Evolutionary conservation across 1,284 basidiomycete species (phyloP).

Genomic region (Pseudozyma sp.): DNA sequence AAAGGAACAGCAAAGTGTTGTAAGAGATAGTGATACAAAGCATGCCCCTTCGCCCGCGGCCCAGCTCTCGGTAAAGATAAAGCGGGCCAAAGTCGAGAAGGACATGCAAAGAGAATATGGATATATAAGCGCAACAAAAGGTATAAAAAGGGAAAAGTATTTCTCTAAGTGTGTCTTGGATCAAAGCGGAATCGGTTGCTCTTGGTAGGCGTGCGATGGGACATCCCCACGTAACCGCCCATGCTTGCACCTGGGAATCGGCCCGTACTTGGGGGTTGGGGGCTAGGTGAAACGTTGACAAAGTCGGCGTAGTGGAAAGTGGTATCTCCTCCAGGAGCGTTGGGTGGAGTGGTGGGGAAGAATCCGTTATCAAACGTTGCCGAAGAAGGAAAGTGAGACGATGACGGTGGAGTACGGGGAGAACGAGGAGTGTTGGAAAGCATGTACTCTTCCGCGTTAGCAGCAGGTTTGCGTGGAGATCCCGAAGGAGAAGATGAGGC

Average conservation of each 20-base stretch:
- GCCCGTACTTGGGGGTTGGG: conserved; percentile 38
- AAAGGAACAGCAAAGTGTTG: no score
- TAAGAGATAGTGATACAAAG: no score
- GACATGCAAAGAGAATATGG: neutral
- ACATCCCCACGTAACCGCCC: neutral
- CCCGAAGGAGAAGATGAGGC: neutral
- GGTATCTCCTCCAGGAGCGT: conserved; percentile 43
- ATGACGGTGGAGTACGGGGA: conserved; percentile 15
- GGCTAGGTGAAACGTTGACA: conserved; percentile 51
- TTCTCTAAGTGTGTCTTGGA: neutral
- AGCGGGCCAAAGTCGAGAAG: no score
- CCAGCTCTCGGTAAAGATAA: no score
- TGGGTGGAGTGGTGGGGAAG: conserved; percentile 18
- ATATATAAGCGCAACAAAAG: neutral
- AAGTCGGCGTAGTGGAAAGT: conserved; percentile 58
- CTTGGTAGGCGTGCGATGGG: conserved; percentile 27
- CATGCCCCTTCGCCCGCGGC: no score
- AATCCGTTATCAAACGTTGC: neutral
- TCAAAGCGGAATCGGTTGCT: conserved; percentile 28
- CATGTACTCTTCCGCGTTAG: conserved; percentile 41
- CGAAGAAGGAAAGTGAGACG: neutral
- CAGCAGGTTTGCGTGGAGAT: conserved; percentile 1
- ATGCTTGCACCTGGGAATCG: conserved; percentile 5
- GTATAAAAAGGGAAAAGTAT: neutral
- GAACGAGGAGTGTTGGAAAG: conserved; percentile 3